Evolutionary conservation across 176 grass and related monocot genomes (phyloP).

Genomic region (Avena sativa): DNA sequence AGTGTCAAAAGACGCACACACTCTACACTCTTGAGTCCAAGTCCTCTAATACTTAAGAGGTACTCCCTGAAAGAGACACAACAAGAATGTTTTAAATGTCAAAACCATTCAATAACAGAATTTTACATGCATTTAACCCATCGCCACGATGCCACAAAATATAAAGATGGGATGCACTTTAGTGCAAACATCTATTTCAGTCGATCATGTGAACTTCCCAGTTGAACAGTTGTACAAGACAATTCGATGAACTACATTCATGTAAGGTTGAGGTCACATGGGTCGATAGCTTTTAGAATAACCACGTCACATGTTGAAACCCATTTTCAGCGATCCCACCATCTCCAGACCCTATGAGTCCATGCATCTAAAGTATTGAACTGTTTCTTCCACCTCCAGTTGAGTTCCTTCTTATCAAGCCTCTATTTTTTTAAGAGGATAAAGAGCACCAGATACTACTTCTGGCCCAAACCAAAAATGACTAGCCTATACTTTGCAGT

Average conservation of each 20-base stretch:
- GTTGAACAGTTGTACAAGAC: neutral
- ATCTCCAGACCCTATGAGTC: constrained; percentile 9
- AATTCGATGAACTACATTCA: neutral
- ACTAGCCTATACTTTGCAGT: constrained; percentile 7
- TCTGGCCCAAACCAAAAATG: neutral
- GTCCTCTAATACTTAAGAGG: constrained; percentile 75
- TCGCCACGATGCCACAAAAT: neutral
- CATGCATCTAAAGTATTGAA: neutral
- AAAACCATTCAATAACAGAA: constrained; percentile 29
- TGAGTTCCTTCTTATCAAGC: constrained; percentile 8
- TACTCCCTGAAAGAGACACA: constrained; percentile 64
- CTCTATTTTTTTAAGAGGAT: neutral
- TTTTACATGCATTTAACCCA: constrained; percentile 18
- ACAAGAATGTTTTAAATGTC: constrained; percentile 39
- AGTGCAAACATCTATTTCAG: constrained; percentile 9
- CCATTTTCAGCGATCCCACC: neutral
- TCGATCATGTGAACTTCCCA: neutral
- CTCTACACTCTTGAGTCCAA: constrained; percentile 89
- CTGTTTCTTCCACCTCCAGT: neutral
- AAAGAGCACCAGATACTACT: constrained; percentile 11
- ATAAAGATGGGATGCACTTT: constrained; percentile 6
- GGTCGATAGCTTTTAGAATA: constrained; percentile 15
- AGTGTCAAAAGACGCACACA: constrained; percentile 90
- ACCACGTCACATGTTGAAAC: neutral
- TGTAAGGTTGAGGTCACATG: neutral